Percentiles rank a stretch among this genome's conserved stretches.
phyloP scores from a whole-genome alignment of 192 early-diverging fungal genomes.

The Oehlia diaphana region DNA sequence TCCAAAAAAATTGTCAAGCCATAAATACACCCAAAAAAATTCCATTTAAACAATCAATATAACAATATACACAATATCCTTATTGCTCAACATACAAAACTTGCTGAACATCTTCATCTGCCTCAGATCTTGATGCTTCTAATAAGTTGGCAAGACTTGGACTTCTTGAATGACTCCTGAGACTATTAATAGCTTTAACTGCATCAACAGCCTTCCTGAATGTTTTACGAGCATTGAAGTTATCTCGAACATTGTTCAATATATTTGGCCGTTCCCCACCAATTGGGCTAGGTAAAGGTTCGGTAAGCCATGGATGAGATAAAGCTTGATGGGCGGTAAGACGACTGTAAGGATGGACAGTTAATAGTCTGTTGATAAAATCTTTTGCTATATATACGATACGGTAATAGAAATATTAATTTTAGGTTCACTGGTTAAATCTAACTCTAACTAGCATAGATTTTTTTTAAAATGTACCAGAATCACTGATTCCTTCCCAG shows the following conservation, averaged over 20 bases:
- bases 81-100: constrained; percentile 8
- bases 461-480: constrained; percentile 32
- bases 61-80: no score
- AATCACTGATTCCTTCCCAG: constrained; percentile 61
- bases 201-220: constrained; percentile 63
- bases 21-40: background rate
- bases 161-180: constrained; percentile 16
- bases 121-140: background rate
- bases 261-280: constrained; percentile 37
- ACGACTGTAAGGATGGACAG: constrained; percentile 55
- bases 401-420: background rate
- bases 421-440: background rate
- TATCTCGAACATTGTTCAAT: constrained; percentile 58
- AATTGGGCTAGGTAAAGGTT: constrained; percentile 21
- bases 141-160: background rate
- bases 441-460: background rate
- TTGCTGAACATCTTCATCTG: constrained; percentile 19
- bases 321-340: constrained; percentile 70
- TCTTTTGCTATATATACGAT: constrained; percentile 47
- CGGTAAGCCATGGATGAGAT: constrained; percentile 67
- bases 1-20: background rate
- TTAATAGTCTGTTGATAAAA: constrained; percentile 67
- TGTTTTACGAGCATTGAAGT: constrained; percentile 67
- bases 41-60: no score
- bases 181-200: constrained; percentile 42